These are phyloP conservation scores for Pseudogymnoascus sp. DNA, from an alignment of 2,329 filamentous ascomycete species.

Conservation along the genomic window DNA sequence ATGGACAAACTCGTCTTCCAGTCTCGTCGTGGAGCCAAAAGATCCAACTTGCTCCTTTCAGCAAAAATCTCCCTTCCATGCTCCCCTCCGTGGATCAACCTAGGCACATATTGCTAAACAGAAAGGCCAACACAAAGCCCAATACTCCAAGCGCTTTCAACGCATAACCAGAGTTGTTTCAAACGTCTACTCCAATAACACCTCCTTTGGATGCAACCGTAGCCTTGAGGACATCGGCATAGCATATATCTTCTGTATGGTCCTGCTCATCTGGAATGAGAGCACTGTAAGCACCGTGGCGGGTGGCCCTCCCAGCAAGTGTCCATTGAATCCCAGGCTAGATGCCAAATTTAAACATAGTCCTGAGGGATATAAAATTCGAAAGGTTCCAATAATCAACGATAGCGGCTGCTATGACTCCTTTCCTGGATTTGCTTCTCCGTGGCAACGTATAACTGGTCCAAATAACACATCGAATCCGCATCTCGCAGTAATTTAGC, in stretches of 20 bases:
- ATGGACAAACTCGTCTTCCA: conserved; percentile 7
- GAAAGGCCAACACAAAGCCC: neutral
- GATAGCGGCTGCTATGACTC: conserved; percentile 29
- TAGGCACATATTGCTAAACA: neutral
- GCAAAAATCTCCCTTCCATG: neutral
- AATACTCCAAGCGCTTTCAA: conserved; percentile 3
- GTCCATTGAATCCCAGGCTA: neutral
- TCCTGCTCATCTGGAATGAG: conserved; percentile 7
- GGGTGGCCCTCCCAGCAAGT: neutral
- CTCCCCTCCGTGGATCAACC: neutral
- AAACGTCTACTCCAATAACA: conserved; percentile 1
- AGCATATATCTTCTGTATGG: neutral
- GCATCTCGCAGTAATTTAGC: conserved; percentile 81
- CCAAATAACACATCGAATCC: conserved; percentile 71
- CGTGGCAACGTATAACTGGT: conserved; percentile 72
- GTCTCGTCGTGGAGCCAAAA: neutral
- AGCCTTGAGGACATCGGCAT: neutral
- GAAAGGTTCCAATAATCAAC: conserved; percentile 17
- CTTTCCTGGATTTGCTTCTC: conserved; percentile 70
- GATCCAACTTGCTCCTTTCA: neutral
- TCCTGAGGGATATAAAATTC: conserved; percentile 10
- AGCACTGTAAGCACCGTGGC: neutral
- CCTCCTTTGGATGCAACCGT: neutral
- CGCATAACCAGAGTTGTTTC: neutral
- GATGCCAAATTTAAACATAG: neutral